Percentiles rank a stretch among this genome's conserved stretches.
These are phyloP conservation scores for Rhodotorula sp. DNA, from an alignment of 1,284 basidiomycete species.

Conservation along the genomic window DNA sequence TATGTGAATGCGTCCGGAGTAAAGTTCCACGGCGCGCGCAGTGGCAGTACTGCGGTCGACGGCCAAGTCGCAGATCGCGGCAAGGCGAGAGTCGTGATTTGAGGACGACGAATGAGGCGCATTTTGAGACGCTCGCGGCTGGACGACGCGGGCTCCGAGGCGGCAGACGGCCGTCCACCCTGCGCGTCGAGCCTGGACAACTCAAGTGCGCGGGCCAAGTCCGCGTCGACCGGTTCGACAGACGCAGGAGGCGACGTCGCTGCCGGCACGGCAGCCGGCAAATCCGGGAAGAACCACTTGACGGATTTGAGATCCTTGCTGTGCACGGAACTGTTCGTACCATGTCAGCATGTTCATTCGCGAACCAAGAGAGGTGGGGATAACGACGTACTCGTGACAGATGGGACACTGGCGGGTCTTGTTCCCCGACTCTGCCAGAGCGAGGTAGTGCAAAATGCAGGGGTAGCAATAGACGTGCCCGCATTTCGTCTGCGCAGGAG, in stretches of 20 bases:
- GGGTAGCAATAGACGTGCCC: constrained; percentile 58
- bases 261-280: neutral
- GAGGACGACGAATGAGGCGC: constrained; percentile 88
- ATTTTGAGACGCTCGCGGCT: constrained; percentile 59
- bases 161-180: neutral
- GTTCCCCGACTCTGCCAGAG: constrained; percentile 57
- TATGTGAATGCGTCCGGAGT: constrained; percentile 86
- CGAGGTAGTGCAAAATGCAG: constrained; percentile 89
- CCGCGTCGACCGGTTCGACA: constrained; percentile 13
- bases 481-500: constrained; percentile 12
- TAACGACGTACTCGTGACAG: constrained; percentile 67
- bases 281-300: constrained; percentile 55
- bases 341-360: neutral
- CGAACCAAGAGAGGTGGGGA: no score
- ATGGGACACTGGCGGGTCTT: constrained; percentile 92
- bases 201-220: constrained; percentile 28
- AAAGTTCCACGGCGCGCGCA: constrained; percentile 92
- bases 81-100: constrained; percentile 91
- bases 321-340: constrained; percentile 61
- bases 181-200: constrained; percentile 23
- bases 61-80: constrained; percentile 92
- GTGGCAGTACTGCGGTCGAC: constrained; percentile 82
- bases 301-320: constrained; percentile 90
- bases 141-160: neutral
- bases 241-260: neutral